Evolutionary conservation across 495 filamentous ascomycete species (phyloP).

Genomic region (Peziza echinospora): DNA sequence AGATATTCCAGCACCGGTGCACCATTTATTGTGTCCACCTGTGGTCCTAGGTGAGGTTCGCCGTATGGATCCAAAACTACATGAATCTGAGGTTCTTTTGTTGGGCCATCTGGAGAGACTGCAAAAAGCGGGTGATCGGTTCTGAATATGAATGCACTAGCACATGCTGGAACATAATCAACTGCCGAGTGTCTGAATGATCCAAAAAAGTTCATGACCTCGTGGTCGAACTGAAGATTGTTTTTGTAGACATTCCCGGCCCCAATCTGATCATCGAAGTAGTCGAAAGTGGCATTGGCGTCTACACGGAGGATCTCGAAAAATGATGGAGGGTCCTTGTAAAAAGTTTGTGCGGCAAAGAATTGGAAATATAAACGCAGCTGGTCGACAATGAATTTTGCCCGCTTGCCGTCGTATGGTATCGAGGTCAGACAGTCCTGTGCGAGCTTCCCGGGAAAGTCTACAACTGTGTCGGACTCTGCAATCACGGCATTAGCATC

Average conservation of each 20-base stretch:
- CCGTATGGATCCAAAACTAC: neutral
- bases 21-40: neutral
- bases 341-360: neutral
- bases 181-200: neutral
- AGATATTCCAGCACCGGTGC: neutral
- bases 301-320: neutral
- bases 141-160: neutral
- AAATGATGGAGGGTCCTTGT: neutral
- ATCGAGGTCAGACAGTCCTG: neutral
- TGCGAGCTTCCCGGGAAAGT: neutral
- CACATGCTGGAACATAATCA: neutral
- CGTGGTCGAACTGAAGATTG: neutral
- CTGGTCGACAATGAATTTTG: neutral
- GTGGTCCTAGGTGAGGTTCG: neutral
- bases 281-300: neutral
- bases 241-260: neutral
- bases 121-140: neutral
- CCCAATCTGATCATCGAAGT: neutral
- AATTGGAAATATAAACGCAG: neutral
- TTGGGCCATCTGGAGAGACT: neutral
- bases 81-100: neutral
- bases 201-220: neutral
- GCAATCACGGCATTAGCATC: neutral
- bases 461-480: neutral
- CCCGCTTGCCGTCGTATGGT: neutral